Percentiles rank a stretch among this genome's conserved stretches.
These are phyloP conservation scores for Xylaria acuta DNA, from an alignment of 495 filamentous ascomycete species.

Conservation along the genomic window DNA sequence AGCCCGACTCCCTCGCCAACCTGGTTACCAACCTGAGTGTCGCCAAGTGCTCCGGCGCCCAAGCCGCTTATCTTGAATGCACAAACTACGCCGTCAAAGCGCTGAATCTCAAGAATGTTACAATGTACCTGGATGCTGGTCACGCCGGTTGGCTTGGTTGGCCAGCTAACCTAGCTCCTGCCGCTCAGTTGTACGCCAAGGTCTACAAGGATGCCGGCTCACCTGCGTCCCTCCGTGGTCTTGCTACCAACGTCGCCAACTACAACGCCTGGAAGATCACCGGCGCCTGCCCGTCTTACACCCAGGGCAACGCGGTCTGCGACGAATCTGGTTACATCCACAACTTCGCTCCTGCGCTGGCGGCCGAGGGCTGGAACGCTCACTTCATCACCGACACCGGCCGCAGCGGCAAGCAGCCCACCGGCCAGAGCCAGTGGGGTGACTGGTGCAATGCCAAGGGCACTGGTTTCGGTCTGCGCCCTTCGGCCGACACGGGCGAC, in stretches of 20 bases:
- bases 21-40: conserved; percentile 68
- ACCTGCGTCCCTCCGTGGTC: conserved; percentile 66
- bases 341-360: conserved; percentile 65
- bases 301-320: conserved; percentile 50
- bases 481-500: conserved; percentile 66
- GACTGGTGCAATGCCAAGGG: conserved; percentile 80
- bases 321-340: conserved; percentile 74
- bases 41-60: conserved; percentile 63
- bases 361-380: conserved; percentile 62
- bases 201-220: conserved; percentile 65
- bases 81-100: conserved; percentile 65
- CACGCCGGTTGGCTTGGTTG: conserved; percentile 80
- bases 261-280: conserved; percentile 66
- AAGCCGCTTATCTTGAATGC: conserved; percentile 62
- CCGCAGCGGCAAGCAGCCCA: conserved; percentile 53
- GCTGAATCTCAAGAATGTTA: conserved; percentile 67
- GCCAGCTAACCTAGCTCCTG: conserved; percentile 68
- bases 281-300: conserved; percentile 62
- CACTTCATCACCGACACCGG: conserved; percentile 66
- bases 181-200: conserved; percentile 64
- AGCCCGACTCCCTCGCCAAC: conserved; percentile 73
- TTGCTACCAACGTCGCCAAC: conserved; percentile 79
- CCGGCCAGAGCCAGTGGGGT: conserved; percentile 68
- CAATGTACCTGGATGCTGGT: conserved; percentile 75
- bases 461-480: conserved; percentile 70